Conservation (phyloP, 2,329 filamentous ascomycete species). For the Aspergillus persii region DNA sequence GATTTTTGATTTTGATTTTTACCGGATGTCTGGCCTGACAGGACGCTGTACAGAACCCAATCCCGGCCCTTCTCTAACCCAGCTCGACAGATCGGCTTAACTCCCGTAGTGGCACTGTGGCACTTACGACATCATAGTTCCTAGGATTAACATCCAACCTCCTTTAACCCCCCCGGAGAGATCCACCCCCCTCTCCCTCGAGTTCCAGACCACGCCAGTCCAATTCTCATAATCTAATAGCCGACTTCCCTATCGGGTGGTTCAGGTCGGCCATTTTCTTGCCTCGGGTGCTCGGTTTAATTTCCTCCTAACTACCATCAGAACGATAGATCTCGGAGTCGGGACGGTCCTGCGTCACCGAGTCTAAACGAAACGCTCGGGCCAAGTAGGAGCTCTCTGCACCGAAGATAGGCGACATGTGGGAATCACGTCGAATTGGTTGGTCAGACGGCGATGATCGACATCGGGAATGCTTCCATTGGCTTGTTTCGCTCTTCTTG, state of each 20-base stretch:
- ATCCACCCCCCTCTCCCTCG: background rate
- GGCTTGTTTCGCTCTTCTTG: background rate
- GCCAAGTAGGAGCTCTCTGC: background rate
- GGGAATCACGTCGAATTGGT: background rate
- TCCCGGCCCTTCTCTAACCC: background rate
- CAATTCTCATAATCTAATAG: slow-evolving; percentile 6
- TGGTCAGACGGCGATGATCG: background rate
- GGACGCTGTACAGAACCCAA: background rate
- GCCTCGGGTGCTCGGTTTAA: slow-evolving; percentile 22
- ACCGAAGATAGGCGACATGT: slow-evolving; percentile 10
- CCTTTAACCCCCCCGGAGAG: background rate
- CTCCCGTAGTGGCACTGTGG: background rate
- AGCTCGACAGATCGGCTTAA: background rate
- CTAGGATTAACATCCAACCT: background rate
- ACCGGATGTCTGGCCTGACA: background rate
- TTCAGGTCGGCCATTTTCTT: slow-evolving; percentile 13
- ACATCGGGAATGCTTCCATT: background rate
- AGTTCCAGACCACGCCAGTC: background rate
- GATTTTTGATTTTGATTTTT: background rate
- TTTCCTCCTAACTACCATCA: slow-evolving; percentile 1
- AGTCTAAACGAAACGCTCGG: background rate
- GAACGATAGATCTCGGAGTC: background rate
- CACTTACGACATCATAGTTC: background rate
- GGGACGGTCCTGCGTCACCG: background rate
- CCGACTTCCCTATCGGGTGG: slow-evolving; percentile 16